Evolutionary conservation across 2,329 filamentous ascomycete genomes (phyloP).

Genomic region (Camptophora hylomeconis): DNA sequence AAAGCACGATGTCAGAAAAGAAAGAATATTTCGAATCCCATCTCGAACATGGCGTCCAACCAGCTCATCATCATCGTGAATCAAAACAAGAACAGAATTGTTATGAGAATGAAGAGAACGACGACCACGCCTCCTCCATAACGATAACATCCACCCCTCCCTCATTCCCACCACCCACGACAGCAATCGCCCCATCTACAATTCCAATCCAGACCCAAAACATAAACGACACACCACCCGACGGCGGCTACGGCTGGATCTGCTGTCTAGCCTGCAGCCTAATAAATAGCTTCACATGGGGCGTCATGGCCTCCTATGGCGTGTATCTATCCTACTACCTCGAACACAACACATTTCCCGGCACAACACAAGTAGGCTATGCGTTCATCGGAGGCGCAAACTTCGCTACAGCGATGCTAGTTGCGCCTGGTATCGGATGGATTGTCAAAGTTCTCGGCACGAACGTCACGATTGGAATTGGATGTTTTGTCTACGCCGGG

Average conservation of each 20-base stretch:
- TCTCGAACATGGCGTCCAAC: no score
- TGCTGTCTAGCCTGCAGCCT: constrained; percentile 16
- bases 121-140: no score
- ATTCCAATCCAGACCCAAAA: constrained; percentile 1
- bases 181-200: no score
- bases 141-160: no score
- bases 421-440: constrained; percentile 18
- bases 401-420: constrained; percentile 18
- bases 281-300: constrained; percentile 24
- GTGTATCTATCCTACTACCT: constrained; percentile 33
- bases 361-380: constrained; percentile 18
- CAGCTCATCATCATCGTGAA: no score
- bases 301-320: constrained; percentile 24
- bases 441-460: constrained; percentile 15
- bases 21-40: no score
- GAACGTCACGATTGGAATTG: constrained; percentile 16
- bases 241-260: constrained; percentile 24
- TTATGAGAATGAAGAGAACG: no score
- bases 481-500: constrained; percentile 12
- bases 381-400: constrained; percentile 22
- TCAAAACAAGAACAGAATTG: no score
- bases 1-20: no score
- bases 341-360: constrained; percentile 18
- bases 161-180: no score
- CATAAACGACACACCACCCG: constrained; percentile 12